Evolutionary conservation across 2,329 filamentous ascomycete genomes (phyloP), one percentile per base, ranked within the genome.

Genomic region (Microcyclospora tardicrescens): DNA sequence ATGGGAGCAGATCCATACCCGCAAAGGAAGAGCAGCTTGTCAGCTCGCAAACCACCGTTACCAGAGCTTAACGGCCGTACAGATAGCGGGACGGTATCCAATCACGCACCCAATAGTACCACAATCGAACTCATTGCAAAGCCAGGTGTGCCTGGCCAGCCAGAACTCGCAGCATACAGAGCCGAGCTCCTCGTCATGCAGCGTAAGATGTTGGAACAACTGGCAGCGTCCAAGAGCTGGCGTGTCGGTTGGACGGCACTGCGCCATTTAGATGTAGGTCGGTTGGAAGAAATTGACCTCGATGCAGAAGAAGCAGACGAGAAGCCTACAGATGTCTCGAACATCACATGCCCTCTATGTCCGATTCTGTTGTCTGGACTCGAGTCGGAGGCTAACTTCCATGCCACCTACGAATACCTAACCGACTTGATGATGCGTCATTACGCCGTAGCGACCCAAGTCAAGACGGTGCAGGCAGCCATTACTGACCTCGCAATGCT

Each of bases 401-500:
- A 61, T 33, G 52, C 55, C 10, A 53, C 50, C 6, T 69, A 64
- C 38, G 63, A 66, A 54, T 77, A 75, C 9, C 67, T 95, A n/a
- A 94, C 84, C 6, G 81, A 91, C 50, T 79, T 83, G 44, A 79
- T 87, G 2, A 73, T 93, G 40, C 81, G 82, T 2, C 83, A 94
- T 55, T 93, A 84, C 56, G 78, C 78, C 11, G 75, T 85, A 4
- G 85, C 87, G 4, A 81, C 79, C 39, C 81, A 89, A 46, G 70
- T 69, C 0, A 81, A 93, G 50, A 83, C 84, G 6, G 79, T 82
- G 1, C 79, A 93, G 49, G 73, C 78, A 14, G 78, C 79, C 43
- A 75, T 87, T 58, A 81, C 84, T 9, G 91, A 98, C 59, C 71
- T 96, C 34, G 91, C 86, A 1, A 73, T 91, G 5, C 66, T 95